Conservation (phyloP, 176 grass and related monocot genomes). For the Triticum turgidum region DNA sequence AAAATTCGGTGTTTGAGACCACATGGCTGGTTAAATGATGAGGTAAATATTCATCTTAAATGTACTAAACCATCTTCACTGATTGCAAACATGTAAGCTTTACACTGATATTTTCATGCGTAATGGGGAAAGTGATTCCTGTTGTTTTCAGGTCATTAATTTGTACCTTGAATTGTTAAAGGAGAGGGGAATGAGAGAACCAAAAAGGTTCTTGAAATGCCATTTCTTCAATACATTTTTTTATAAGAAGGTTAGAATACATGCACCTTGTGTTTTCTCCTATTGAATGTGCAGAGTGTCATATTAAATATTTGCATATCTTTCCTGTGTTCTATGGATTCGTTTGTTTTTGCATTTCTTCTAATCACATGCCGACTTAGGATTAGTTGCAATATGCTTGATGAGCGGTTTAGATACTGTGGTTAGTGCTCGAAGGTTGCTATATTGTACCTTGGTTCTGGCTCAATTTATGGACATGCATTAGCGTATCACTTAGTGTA, state of each 20-base stretch:
- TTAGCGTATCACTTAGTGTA: not conserved
- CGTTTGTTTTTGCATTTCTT: not conserved
- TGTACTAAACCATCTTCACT: conserved; percentile 3
- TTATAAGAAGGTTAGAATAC: conserved; percentile 81
- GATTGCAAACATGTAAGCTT: not conserved
- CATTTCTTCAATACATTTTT: conserved; percentile 99
- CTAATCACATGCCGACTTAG: not conserved
- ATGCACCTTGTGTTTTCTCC: conserved; percentile 16
- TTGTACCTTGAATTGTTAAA: conserved; percentile 89
- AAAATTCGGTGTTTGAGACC: conserved; percentile 68
- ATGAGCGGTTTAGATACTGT: not conserved
- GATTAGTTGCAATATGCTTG: not conserved
- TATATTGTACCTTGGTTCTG: conserved; percentile 3
- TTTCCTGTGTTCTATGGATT: not conserved
- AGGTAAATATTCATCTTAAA: conserved; percentile 54
- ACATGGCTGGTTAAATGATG: conserved; percentile 84
- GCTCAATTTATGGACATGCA: conserved; percentile 16
- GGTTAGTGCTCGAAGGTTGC: not conserved
- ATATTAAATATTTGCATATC: not conserved
- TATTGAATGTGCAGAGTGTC: not conserved
- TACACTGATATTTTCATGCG: conserved; percentile 5
- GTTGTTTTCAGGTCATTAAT: conserved; percentile 74
- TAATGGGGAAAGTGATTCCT: conserved; percentile 26
- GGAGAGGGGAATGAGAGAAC: conserved; percentile 71
- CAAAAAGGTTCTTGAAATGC: conserved; percentile 65